These are phyloP conservation scores for Chaetomium cochliodes DNA, from an alignment of 495 filamentous ascomycete species.

Conservation along the genomic window DNA sequence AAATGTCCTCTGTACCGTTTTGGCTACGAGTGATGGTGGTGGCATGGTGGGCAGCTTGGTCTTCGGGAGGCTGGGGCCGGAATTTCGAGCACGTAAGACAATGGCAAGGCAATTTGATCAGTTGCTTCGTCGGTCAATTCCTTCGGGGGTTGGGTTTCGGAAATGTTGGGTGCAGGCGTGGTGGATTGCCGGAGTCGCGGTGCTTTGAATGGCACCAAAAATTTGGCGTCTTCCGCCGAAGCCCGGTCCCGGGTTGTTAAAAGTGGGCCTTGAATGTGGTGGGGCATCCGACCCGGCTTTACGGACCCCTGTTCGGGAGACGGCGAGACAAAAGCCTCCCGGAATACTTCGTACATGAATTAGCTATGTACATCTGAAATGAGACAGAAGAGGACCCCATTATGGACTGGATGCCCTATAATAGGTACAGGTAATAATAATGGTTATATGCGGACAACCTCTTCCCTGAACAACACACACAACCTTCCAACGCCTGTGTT, in stretches of 20 bases:
- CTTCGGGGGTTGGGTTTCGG: neutral
- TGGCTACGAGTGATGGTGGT: conserved; percentile 32
- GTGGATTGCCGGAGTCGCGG: conserved; percentile 12
- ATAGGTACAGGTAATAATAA: neutral
- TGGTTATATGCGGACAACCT: neutral
- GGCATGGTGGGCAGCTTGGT: conserved; percentile 32
- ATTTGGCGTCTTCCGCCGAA: conserved; percentile 17
- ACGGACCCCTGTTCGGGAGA: neutral
- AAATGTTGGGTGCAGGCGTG: neutral
- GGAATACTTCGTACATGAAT: too few relatives aligned
- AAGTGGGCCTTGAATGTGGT: conserved; percentile 10
- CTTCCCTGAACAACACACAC: neutral
- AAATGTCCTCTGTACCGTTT: conserved; percentile 27
- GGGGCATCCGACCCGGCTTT: neutral
- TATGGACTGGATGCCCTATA: neutral
- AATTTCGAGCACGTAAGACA: too few relatives aligned
- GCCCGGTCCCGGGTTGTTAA: conserved; percentile 10
- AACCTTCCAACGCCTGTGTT: conserved; percentile 18
- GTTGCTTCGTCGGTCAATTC: neutral
- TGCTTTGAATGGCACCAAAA: conserved; percentile 14
- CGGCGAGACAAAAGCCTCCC: neutral
- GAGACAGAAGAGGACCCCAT: neutral
- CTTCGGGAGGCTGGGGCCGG: neutral
- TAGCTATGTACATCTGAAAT: neutral
- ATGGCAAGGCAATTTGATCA: too few relatives aligned